Evolutionary conservation across 2,329 filamentous ascomycete species (phyloP).

Genomic region (Lomentospora prolificans): DNA sequence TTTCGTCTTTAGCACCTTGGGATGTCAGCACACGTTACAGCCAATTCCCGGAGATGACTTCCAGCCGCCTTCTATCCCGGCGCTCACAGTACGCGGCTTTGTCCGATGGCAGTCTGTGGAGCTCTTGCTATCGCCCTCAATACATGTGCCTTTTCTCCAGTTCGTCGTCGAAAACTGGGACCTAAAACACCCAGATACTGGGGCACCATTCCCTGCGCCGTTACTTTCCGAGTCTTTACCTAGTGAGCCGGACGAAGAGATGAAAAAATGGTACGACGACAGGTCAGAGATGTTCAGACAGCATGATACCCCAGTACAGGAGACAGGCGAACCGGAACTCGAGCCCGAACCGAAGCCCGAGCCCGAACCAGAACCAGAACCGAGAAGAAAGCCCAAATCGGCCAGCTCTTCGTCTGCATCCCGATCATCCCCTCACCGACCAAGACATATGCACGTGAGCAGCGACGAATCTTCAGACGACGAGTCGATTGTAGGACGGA

Average conservation of each 20-base stretch:
- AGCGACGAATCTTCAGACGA: conserved; percentile 1
- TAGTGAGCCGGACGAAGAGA: conserved; percentile 61
- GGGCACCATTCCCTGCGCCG: conserved; percentile 53
- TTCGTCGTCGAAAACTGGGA: conserved; percentile 69
- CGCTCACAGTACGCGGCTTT: conserved; percentile 74
- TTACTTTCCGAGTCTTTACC: conserved; percentile 59
- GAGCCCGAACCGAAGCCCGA: background rate
- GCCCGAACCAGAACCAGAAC: background rate
- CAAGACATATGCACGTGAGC: background rate
- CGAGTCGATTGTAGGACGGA: conserved; percentile 2
- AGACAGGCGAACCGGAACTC: background rate
- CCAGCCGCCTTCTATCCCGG: conserved; percentile 66
- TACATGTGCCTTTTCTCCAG: conserved; percentile 77
- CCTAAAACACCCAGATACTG: conserved; percentile 64
- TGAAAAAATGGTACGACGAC: conserved; percentile 74
- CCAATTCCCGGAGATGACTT: conserved; percentile 60
- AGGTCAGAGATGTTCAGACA: background rate
- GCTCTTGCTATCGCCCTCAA: conserved; percentile 74
- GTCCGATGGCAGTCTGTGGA: conserved; percentile 92
- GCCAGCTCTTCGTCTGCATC: background rate
- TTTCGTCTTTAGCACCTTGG: conserved; percentile 85
- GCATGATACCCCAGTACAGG: background rate
- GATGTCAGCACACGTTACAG: conserved; percentile 80
- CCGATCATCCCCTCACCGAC: background rate
- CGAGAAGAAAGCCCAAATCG: background rate